Evolutionary conservation across 2,329 filamentous ascomycete species (phyloP).

Genomic region (Colletotrichum sp.): DNA sequence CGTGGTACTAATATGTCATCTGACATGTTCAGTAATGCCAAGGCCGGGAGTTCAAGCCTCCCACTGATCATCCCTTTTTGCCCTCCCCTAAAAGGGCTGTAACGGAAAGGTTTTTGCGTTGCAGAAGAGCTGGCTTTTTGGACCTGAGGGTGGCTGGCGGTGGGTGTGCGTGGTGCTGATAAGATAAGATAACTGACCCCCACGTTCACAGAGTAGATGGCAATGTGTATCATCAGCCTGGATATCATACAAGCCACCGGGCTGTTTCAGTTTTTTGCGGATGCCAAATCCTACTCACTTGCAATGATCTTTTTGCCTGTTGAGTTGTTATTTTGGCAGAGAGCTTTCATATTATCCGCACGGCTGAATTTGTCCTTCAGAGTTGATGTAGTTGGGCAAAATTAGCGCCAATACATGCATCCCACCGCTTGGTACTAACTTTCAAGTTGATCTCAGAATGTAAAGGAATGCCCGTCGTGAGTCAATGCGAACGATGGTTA

Average conservation of each 20-base stretch:
- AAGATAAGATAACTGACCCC: not conserved
- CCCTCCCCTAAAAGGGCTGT: accelerated
- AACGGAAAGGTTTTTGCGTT: not conserved
- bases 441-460: not conserved
- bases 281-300: not conserved
- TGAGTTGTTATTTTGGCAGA: not conserved
- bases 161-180: not conserved
- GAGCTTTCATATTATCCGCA: not conserved
- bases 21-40: slow-evolving; percentile 15
- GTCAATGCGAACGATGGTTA: not conserved
- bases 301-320: not conserved
- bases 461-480: accelerated
- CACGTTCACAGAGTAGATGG: not conserved
- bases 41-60: slow-evolving; percentile 22
- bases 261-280: not conserved
- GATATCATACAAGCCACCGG: not conserved
- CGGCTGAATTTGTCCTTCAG: not conserved
- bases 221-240: not conserved
- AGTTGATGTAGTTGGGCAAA: not conserved
- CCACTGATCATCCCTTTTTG: slow-evolving; percentile 14
- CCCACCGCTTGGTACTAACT: not conserved
- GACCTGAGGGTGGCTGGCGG: not conserved
- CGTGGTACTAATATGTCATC: slow-evolving; percentile 21
- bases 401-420: not conserved
- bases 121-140: not conserved